Base-by-base conservation (phyloP, 208 protist species). In the Leishmania martiniquensis region DNA sequence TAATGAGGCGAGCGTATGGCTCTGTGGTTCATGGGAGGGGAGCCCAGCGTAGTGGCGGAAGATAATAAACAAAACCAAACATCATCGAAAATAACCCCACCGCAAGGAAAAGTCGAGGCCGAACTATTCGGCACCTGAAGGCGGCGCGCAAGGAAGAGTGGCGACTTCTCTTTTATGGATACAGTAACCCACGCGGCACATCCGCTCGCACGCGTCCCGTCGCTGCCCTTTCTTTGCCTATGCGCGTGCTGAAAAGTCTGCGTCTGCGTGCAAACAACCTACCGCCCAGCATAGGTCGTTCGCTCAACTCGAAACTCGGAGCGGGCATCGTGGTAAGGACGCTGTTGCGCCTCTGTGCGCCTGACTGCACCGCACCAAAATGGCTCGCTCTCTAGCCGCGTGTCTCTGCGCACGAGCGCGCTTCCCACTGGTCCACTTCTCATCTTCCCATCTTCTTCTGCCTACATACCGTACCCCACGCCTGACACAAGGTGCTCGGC, bases 371-470 rank as follows among this genome's bases (percentile, higher is more conserved):
- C 17, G 15, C 47, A 2, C 9, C 20, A 9, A 34, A 32, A 29
- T 49, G 63, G 17, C 32, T 25, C 9, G 25, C 39, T 47, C 34
- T 49, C 17, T 47, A 22, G 7, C 63, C 47, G 20, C 55, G 34
- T 68, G 15, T 68, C 39, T 68, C 22, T 29, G 39, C 42, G 10
- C 20, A 39, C 60, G 39, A 6, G 39, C 32, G 25, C 60, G 34
- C 34, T 32, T 22, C 12, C 7, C 39, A 45, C n/a, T 67, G 15
- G 32, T 49, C 20, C 47, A 4, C 47, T 22, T 67, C 32, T 13
- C 20, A 72, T 73, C 42, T 49, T 20, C 62, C 69, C 44, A 66
- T 63, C 54, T 73, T 54, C 39, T 39, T 73, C 22, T 73, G 34
- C 57, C 72, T 37, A 66, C 34, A n/a, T 49, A 29, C n/a, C 15